Base-by-base conservation (phyloP, 2,329 filamentous ascomycete genomes). In the Juglanconis juglandina region DNA sequence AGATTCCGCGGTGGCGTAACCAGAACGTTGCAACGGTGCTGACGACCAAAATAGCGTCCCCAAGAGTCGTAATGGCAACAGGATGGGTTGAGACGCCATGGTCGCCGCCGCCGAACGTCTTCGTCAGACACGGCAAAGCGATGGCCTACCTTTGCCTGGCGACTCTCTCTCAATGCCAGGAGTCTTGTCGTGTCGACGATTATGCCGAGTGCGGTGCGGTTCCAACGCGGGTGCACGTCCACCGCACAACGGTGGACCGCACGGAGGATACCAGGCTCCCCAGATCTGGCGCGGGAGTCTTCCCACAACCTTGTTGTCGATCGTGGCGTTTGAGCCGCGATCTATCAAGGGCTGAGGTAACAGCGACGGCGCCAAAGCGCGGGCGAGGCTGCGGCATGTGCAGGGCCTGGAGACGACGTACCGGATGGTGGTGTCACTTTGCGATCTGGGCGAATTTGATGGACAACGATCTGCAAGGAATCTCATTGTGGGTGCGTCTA, bases 281-380 rank as follows among this genome's bases (percentile, higher is more conserved):
- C 46, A 48, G 48, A 53, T 54, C 49, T 56, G 53, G 57, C 42
- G 49, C 44, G 56, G 46, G 48, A 48, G 49, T 30, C 44, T 33
- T 47, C 14, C 47, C 42, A 53, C 9, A 53, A 58, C 51, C 56
- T 55, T 54, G 60, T 46, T 42, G 57, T 34, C 24, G 47, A 56
- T 62, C 56, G 52, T 55, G 47, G 52, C 47, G 52, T 60, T 59
- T 61, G 59, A 61, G 59, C 58, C 58, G 58, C 56, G 50, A 49
- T 46, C 49, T 53, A 39, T 52, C 56, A 52, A 30, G 44, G 34
- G 35, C 33, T 47, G 58, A 52, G 53, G 53, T 57, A 34, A 37
- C 53, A 60, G 24, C 53, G 24, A 32, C 41, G 13, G 14, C 13
- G 14, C 13, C 47, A 42, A 11, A 5, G 55, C 41, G 46, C 34